Evolutionary conservation across 1,284 basidiomycete genomes (phyloP), one percentile per base, ranked within the genome.

Genomic region (Mycena citricolor): DNA sequence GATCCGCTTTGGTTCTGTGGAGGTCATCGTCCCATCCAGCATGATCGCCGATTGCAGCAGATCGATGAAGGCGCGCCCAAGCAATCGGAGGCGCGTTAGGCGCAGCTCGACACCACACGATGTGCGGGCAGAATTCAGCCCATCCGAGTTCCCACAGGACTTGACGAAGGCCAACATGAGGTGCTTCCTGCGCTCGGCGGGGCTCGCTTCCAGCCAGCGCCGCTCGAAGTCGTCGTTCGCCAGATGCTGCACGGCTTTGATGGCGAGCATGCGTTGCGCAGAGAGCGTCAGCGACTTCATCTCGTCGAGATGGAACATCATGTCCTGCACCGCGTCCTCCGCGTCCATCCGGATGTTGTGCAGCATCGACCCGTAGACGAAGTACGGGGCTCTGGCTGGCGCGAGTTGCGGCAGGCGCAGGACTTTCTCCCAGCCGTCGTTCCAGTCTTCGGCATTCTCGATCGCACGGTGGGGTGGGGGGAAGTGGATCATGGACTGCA

Each of bases 201-300:
- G 6, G 2, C 50, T 29, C 5, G 39, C 50, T 8, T 19, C 8
- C 34, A 42, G 34, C 47, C 48, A 54, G 22, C 11, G 23, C 10
- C 13, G 20, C 19, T 47, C 52, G 20, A 54, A 33, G 7, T 39
- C 22, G n/a, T 33, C 19, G 12, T n/a, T 14, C 5, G 33, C 30
- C 26, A 44, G 39, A 23, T 45, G 23, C 4, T 12, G 4, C 4
- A 49, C 30, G 1, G 42, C 41, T 16, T 49, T 34, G 6, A 17
- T 14, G 8, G 46, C 47, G 32, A 52, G 33, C 16, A 39, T 40
- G 16, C 43, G 42, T 32, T 52, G 50, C 46, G 47, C 47, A 45
- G 30, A 42, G 42, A 8, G 13, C 4, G 30, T 11, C 8, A 25
- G 42, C n/a, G 14, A 29, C 16, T 22, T 2, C 8, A 11, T 24